These are phyloP conservation scores for Gymnopus androsaceus DNA, from an alignment of 1,284 basidiomycete species.

Conservation along the genomic window DNA sequence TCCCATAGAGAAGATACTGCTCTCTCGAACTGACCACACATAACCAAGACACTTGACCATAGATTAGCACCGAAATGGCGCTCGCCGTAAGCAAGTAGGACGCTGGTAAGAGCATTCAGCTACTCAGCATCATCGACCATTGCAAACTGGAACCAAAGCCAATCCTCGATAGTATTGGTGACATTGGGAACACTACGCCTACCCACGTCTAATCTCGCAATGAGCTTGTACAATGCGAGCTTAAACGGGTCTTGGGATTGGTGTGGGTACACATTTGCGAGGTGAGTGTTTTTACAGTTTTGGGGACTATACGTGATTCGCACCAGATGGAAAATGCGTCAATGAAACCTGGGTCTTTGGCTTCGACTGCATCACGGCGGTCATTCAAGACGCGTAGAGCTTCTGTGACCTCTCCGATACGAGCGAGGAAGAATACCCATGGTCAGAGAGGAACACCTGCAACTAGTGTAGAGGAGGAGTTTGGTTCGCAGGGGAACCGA, in stretches of 20 bases:
- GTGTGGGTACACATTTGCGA: slow-evolving; percentile 91
- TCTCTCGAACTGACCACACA: slow-evolving; percentile 94
- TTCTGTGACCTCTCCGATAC: slow-evolving; percentile 82
- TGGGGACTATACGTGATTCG: slow-evolving; percentile 77
- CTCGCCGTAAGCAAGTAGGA: slow-evolving; percentile 87
- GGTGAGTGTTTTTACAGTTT: slow-evolving; percentile 80
- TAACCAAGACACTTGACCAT: slow-evolving; percentile 90
- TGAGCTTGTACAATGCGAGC: slow-evolving; percentile 91
- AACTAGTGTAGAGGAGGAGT: too few relatives aligned
- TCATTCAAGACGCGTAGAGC: slow-evolving; percentile 78
- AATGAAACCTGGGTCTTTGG: slow-evolving; percentile 84
- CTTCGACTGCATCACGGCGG: slow-evolving; percentile 75
- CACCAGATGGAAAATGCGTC: slow-evolving; percentile 86
- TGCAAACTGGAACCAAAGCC: slow-evolving; percentile 96
- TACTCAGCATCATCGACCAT: slow-evolving; percentile 80
- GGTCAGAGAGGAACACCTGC: slow-evolving; percentile 92
- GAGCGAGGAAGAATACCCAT: slow-evolving; percentile 86
- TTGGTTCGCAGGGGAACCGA: too few relatives aligned
- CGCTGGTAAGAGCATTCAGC: slow-evolving; percentile 77
- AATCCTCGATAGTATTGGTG: slow-evolving; percentile 93
- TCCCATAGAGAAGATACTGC: slow-evolving; percentile 91
- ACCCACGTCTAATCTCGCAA: slow-evolving; percentile 88
- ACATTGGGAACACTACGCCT: slow-evolving; percentile 83
- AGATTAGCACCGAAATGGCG: slow-evolving; percentile 85
- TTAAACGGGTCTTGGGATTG: slow-evolving; percentile 95